Evolutionary conservation across 345 rosid species (phyloP), one percentile per base, ranked within the genome.

Genomic region (Lumnitzera racemosa): DNA sequence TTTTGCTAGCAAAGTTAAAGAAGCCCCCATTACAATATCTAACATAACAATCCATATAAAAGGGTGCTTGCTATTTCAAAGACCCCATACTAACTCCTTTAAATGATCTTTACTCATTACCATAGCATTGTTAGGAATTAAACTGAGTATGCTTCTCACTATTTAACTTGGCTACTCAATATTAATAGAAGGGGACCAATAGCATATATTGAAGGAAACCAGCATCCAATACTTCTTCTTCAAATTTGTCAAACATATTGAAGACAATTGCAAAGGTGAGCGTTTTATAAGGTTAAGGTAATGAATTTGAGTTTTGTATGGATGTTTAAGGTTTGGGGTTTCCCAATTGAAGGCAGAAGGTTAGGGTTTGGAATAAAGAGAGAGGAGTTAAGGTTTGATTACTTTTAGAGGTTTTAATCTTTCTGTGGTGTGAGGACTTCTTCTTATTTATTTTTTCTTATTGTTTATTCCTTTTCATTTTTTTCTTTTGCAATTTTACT

Each of bases 1-100:
- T 24, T 61, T 62, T 2, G 24, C 13, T 0, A 58, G 46, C 46
- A 71, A 13, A 36, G 15, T 9, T 17, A 47, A 27, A 0, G 59
- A 15, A n/a, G 53, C 65, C 11, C 67, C 72, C 16, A 6, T 24
- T 57, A 68, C 66, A 5, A 61, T 46, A 55, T 61, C 72, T 0
- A 62, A 57, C 63, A 67, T 61, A 20, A 71, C 56, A 7, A 71
- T 53, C 67, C 70, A 66, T 15, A 66, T 2, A 57, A 71, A 71
- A 1, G 62, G 59, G 17, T 13, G 59, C 23, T 53, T 51, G 67
- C 74, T 71, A 16, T 71, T 57, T 0, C 62, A 63, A 0, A 65
- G 70, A 1, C 70, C 70, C 59, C 52, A 15, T 0, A 59, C 74
- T 24, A 71, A 50, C 61, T 71, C 70, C 11, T 49, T 47, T 14